Conservation (phyloP, 2,329 filamentous ascomycete genomes). For the Nannizziopsis barbatae region DNA sequence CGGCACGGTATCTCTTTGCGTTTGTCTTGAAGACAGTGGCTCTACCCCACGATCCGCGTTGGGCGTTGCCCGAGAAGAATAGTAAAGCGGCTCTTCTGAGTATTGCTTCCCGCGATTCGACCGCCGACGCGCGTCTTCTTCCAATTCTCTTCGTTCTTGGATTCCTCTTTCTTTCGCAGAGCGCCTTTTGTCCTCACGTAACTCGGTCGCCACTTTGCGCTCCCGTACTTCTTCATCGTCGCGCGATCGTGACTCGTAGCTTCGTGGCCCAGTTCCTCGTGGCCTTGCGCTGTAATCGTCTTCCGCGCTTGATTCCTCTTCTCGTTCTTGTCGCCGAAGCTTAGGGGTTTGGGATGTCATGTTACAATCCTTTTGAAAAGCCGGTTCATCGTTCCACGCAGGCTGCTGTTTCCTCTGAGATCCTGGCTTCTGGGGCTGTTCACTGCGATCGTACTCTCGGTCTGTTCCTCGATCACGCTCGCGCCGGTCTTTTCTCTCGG, state of each 20-base stretch:
- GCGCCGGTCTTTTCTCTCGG: too few relatives aligned
- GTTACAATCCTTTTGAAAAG: too few relatives aligned
- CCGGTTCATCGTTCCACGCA: too few relatives aligned
- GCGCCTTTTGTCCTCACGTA: conserved; percentile 6
- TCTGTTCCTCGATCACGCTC: too few relatives aligned
- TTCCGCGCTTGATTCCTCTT: conserved; percentile 15
- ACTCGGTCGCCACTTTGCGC: not conserved
- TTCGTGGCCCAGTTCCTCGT: not conserved
- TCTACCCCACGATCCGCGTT: not conserved
- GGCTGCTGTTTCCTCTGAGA: too few relatives aligned
- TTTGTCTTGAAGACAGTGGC: not conserved
- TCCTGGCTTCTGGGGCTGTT: too few relatives aligned
- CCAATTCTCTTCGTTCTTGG: not conserved
- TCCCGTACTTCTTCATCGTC: not conserved
- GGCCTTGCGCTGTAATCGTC: conserved; percentile 11
- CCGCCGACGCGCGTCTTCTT: not conserved
- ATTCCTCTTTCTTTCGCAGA: conserved; percentile 4
- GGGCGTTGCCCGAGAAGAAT: conserved; percentile 2
- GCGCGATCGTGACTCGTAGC: conserved; percentile 8
- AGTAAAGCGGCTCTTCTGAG: not conserved
- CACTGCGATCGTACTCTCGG: too few relatives aligned
- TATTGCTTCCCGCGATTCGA: not conserved
- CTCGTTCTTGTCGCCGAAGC: conserved; percentile 7
- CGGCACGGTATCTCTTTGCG: not conserved
- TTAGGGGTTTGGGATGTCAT: too few relatives aligned